Evolutionary conservation across 192 early-diverging fungal species (phyloP).

Genomic region (Podochytrium sp.): DNA sequence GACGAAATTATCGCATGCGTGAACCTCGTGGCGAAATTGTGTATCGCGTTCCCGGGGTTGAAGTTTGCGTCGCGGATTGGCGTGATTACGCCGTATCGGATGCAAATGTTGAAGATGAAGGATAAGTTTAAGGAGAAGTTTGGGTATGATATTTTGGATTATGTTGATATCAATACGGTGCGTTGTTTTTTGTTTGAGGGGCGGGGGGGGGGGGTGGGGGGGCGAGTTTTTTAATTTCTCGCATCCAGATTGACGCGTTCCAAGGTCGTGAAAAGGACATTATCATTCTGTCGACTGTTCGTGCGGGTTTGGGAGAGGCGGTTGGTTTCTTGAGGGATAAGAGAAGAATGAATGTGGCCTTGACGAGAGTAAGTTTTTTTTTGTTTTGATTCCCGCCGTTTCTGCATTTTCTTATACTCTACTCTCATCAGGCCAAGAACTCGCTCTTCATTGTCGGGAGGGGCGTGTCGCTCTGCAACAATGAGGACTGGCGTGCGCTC

Average conservation of each 20-base stretch:
- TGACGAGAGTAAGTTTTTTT: slow-evolving; percentile 62
- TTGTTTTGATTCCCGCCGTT: neutral
- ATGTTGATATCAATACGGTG: slow-evolving; percentile 92
- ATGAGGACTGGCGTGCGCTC: slow-evolving; percentile 74
- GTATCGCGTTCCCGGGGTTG: slow-evolving; percentile 51
- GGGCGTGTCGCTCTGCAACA: slow-evolving; percentile 58
- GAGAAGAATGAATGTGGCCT: slow-evolving; percentile 88
- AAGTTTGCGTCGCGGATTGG: slow-evolving; percentile 74
- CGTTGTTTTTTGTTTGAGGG: slow-evolving; percentile 12
- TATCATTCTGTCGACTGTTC: slow-evolving; percentile 93
- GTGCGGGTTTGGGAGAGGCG: slow-evolving; percentile 61
- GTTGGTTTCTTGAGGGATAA: slow-evolving; percentile 86
- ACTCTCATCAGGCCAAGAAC: slow-evolving; percentile 57
- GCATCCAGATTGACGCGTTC: slow-evolving; percentile 77
- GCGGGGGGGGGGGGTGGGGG: no score
- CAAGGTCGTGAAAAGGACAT: slow-evolving; percentile 98
- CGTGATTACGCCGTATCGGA: slow-evolving; percentile 93
- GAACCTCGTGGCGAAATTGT: slow-evolving; percentile 69
- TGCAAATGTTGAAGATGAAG: slow-evolving; percentile 76
- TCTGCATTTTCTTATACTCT: neutral
- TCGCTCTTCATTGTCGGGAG: slow-evolving; percentile 86
- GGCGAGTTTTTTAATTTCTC: neutral
- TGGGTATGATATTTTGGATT: slow-evolving; percentile 64
- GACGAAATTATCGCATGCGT: slow-evolving; percentile 79
- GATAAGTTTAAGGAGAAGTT: slow-evolving; percentile 68